These are phyloP conservation scores for Toxoplasma gondii DNA, from an alignment of 169 alveolate species.

Conservation along the genomic window DNA sequence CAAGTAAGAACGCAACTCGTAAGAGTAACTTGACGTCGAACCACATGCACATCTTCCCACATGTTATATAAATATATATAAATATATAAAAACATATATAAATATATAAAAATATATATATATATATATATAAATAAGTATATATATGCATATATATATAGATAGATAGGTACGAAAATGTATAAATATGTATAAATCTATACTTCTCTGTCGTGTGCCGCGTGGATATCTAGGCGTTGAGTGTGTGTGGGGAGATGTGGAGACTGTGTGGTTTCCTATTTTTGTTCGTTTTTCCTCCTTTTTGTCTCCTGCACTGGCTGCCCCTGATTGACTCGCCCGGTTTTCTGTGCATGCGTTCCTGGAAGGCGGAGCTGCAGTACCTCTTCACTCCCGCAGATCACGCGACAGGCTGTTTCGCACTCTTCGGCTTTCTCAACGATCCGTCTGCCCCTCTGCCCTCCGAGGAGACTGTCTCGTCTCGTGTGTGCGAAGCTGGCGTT, in stretches of 20 bases:
- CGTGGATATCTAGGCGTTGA: too few species aligned
- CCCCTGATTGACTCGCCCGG: background rate
- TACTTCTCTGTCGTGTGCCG: too few species aligned
- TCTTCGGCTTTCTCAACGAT: constrained; percentile 87
- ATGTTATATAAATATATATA: too few species aligned
- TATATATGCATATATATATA: too few species aligned
- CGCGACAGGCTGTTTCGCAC: constrained; percentile 82
- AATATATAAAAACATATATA: background rate
- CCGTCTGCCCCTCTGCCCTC: constrained; percentile 48
- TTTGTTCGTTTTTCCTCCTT: background rate
- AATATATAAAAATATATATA: too few species aligned
- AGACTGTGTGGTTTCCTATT: too few species aligned
- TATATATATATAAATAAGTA: too few species aligned
- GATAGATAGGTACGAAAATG: too few species aligned
- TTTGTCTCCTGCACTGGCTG: background rate
- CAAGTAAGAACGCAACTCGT: constrained; percentile 14
- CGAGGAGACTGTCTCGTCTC: constrained; percentile 17
- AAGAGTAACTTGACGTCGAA: background rate
- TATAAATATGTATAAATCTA: too few species aligned
- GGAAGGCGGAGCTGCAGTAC: constrained; percentile 81
- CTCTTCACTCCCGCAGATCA: constrained; percentile 87
- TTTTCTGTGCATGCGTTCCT: background rate
- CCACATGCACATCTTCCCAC: too few species aligned
- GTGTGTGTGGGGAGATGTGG: too few species aligned
- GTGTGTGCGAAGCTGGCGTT: constrained; percentile 89